These are phyloP conservation scores for Oryza australiensis DNA, from an alignment of 176 grass and related monocot genomes.

Conservation along the genomic window DNA sequence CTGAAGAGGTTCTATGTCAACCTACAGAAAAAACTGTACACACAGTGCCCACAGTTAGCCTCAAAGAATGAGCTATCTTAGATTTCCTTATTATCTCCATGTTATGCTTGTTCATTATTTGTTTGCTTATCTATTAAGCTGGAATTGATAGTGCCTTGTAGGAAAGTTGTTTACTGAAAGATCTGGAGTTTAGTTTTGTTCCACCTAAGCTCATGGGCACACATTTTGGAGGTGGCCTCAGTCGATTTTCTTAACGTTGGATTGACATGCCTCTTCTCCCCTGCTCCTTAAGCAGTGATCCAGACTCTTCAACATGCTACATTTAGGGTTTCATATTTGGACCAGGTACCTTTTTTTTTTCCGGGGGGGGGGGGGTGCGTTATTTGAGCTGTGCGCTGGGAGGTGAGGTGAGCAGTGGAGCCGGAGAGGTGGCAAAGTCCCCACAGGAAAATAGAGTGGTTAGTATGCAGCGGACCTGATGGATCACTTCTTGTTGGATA, in stretches of 20 bases:
- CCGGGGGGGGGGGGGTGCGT: no score
- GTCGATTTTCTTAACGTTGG: background rate
- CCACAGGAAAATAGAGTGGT: no score
- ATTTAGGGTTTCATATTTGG: background rate
- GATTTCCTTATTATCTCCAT: background rate
- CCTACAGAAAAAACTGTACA: background rate
- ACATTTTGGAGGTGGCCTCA: background rate
- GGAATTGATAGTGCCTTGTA: background rate
- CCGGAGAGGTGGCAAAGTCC: no score
- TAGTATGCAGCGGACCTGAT: no score
- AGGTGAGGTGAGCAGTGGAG: no score
- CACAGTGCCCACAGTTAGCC: background rate
- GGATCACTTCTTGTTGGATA: no score
- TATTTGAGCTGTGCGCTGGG: no score
- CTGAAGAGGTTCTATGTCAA: background rate
- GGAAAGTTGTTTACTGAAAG: background rate
- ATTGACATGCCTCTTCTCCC: background rate
- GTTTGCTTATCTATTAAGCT: background rate
- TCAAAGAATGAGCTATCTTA: background rate
- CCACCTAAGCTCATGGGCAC: background rate
- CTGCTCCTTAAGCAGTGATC: background rate
- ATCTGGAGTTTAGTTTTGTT: background rate
- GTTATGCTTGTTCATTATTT: background rate
- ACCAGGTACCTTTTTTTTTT: background rate
- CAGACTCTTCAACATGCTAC: no score